These are phyloP conservation scores for Ophiostoma australiae DNA, from an alignment of 2,329 filamentous ascomycete genomes.

Conservation along the genomic window DNA sequence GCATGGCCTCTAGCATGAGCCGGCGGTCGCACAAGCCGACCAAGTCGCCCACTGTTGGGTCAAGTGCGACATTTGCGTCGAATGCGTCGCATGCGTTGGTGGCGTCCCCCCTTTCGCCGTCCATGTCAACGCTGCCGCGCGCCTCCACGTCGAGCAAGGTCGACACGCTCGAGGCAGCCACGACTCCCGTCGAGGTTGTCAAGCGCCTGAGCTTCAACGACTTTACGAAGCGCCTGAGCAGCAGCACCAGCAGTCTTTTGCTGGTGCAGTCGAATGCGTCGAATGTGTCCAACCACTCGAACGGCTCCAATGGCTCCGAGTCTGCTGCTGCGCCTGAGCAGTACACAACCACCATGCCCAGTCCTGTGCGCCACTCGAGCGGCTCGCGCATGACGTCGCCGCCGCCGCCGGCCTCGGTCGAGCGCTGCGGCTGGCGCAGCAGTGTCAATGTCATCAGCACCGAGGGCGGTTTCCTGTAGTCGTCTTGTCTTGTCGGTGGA, in stretches of 20 bases:
- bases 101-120: slow-evolving; percentile 28
- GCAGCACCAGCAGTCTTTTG: slow-evolving; percentile 55
- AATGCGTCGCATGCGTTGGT: too few species aligned
- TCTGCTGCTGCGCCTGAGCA: neutral
- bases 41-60: slow-evolving; percentile 28
- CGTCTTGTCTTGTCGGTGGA: neutral
- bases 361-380: neutral
- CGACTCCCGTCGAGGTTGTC: slow-evolving; percentile 27
- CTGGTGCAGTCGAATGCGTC: slow-evolving; percentile 49
- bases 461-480: slow-evolving; percentile 54
- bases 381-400: slow-evolving; percentile 29
- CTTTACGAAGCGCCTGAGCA: slow-evolving; percentile 56
- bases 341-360: neutral
- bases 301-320: neutral
- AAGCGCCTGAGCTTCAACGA: slow-evolving; percentile 59
- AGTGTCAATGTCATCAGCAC: slow-evolving; percentile 50
- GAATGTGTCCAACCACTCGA: neutral
- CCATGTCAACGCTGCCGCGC: slow-evolving; percentile 27
- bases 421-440: slow-evolving; percentile 53
- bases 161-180: neutral
- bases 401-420: slow-evolving; percentile 22
- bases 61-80: slow-evolving; percentile 34
- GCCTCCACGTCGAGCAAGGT: neutral
- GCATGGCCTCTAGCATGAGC: neutral
- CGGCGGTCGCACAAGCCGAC: slow-evolving; percentile 20